Evolutionary conservation across 1,284 basidiomycete genomes (phyloP).

Genomic region (Pterulicium gracile): DNA sequence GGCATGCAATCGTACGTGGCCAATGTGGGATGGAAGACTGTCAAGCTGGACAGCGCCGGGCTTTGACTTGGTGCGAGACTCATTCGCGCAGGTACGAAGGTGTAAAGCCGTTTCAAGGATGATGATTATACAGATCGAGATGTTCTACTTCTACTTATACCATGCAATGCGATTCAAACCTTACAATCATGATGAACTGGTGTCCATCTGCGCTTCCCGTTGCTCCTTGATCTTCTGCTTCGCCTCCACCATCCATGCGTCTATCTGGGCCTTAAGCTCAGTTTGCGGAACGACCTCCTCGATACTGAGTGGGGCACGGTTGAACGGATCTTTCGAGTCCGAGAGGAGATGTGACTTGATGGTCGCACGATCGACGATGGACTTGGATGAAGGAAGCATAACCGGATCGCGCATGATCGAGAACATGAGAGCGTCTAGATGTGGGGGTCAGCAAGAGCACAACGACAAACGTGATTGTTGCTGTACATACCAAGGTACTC

Average conservation of each 20-base stretch:
- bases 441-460: constrained; percentile 8
- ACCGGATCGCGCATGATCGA: constrained; percentile 97
- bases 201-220: constrained; percentile 4
- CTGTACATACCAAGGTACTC: constrained; percentile 77
- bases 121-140: no score
- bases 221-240: constrained; percentile 20
- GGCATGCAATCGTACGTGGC: no score
- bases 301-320: constrained; percentile 68
- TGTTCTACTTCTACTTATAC: no score
- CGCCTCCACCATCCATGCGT: constrained; percentile 28
- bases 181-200: no score
- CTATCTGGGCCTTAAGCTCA: constrained; percentile 33
- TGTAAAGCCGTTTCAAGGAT: no score
- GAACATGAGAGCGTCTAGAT: constrained; percentile 81
- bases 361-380: constrained; percentile 81
- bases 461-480: constrained; percentile 8
- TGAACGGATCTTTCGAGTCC: constrained; percentile 88
- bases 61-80: no score
- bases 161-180: no score
- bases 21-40: no score
- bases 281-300: constrained; percentile 69
- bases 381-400: constrained; percentile 74
- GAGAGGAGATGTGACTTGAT: constrained; percentile 94
- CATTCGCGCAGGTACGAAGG: no score
- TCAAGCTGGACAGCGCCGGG: no score